These are phyloP conservation scores for Erigeron philadelphicus DNA, from an alignment of 140 eudicot species.

Conservation along the genomic window DNA sequence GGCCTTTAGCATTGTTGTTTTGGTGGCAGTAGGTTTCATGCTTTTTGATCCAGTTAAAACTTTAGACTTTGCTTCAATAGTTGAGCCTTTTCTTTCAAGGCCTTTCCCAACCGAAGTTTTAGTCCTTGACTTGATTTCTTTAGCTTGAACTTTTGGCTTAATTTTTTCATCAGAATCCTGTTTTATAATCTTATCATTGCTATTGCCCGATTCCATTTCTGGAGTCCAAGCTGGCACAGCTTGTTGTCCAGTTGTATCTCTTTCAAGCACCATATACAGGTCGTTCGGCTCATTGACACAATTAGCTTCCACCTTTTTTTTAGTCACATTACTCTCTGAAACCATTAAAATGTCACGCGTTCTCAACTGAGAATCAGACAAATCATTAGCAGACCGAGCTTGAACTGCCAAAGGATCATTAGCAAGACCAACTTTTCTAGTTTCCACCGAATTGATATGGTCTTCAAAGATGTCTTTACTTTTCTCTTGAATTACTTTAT, in stretches of 20 bases:
- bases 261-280: constrained; percentile 54
- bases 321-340: constrained; percentile 39
- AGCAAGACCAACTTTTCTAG: constrained; percentile 34
- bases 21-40: constrained; percentile 40
- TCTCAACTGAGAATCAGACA: constrained; percentile 31
- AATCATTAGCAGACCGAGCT: constrained; percentile 24
- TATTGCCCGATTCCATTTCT: constrained; percentile 51
- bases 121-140: constrained; percentile 21
- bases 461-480: constrained; percentile 34
- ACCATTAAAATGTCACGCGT: constrained; percentile 40
- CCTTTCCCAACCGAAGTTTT: constrained; percentile 22
- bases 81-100: constrained; percentile 30
- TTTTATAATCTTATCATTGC: constrained; percentile 27
- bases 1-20: constrained; percentile 31
- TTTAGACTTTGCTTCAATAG: constrained; percentile 49
- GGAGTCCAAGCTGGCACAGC: constrained; percentile 50
- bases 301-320: constrained; percentile 27
- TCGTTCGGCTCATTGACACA: constrained; percentile 50
- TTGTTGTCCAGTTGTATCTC: constrained; percentile 42
- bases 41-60: constrained; percentile 36
- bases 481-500: constrained; percentile 30
- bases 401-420: constrained; percentile 57
- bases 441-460: constrained; percentile 26
- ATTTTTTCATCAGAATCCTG: constrained; percentile 28
- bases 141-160: constrained; percentile 20